These are phyloP conservation scores for Solanum bulbocastanum DNA, from an alignment of 257 asterid species.

Conservation along the genomic window DNA sequence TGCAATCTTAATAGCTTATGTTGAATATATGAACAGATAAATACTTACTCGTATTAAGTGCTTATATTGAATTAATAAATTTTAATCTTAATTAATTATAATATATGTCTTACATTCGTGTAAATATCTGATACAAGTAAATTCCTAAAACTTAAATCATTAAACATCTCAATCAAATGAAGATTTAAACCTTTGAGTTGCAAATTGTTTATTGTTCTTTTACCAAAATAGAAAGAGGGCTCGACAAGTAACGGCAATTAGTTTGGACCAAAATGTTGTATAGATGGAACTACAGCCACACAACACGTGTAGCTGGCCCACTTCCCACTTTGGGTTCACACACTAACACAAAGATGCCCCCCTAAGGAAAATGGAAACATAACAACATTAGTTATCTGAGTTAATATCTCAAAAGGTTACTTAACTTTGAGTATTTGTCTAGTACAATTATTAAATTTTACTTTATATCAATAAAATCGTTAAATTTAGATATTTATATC, in stretches of 20 bases:
- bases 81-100: background rate
- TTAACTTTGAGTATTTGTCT: too few species aligned
- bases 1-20: background rate
- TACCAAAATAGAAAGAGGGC: slow-evolving; percentile 25
- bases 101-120: fast-evolving
- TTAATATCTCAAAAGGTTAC: too few species aligned
- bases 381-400: background rate
- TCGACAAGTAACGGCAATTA: background rate
- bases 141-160: background rate
- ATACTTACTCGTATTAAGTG: fast-evolving
- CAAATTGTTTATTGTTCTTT: slow-evolving; percentile 24
- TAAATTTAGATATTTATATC: too few species aligned
- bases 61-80: background rate
- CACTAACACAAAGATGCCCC: slow-evolving; percentile 1
- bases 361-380: background rate
- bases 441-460: too few species aligned
- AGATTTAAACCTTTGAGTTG: slow-evolving; percentile 5
- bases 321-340: background rate
- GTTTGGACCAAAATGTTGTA: background rate
- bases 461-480: too few species aligned
- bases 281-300: background rate
- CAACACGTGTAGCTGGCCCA: slow-evolving; percentile 2
- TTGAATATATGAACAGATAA: background rate
- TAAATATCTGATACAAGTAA: background rate
- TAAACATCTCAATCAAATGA: background rate